These are phyloP conservation scores for Podospora pseudopauciseta DNA, from an alignment of 495 filamentous ascomycete species.

Conservation along the genomic window DNA sequence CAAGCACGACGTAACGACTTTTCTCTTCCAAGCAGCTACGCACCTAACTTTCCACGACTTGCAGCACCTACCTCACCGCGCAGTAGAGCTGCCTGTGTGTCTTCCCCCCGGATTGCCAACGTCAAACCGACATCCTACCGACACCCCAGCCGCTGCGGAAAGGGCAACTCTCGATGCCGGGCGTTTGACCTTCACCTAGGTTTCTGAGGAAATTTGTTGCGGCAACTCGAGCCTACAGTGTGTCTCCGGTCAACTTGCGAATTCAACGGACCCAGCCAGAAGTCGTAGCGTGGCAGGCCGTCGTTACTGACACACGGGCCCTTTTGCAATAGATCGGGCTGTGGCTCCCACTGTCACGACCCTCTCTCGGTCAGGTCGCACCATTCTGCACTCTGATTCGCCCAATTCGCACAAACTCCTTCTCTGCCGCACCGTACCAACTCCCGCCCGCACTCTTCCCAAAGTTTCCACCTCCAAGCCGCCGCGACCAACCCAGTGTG, in stretches of 20 bases:
- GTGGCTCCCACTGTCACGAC: conserved; percentile 11
- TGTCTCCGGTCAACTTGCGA: neutral
- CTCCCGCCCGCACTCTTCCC: conserved; percentile 32
- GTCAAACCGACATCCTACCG: neutral
- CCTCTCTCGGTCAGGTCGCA: conserved; percentile 18
- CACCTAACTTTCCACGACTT: neutral
- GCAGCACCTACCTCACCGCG: neutral
- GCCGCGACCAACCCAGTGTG: conserved; percentile 25
- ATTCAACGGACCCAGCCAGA: conserved; percentile 4
- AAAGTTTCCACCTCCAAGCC: conserved; percentile 31
- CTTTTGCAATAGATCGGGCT: conserved; percentile 23
- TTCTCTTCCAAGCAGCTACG: neutral
- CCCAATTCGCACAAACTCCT: conserved; percentile 35
- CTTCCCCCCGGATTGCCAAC: neutral
- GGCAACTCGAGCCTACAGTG: neutral
- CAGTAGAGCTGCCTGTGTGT: neutral
- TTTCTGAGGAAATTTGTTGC: neutral
- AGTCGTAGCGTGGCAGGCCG: conserved; percentile 24
- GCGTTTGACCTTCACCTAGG: neutral
- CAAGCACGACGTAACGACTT: neutral
- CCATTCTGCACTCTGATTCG: conserved; percentile 32
- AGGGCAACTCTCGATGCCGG: neutral
- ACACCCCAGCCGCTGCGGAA: neutral
- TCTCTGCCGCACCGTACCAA: conserved; percentile 35
- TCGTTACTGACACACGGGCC: conserved; percentile 18